Conservation (phyloP, 2,329 filamentous ascomycete genomes). For the Dothistroma pini region DNA sequence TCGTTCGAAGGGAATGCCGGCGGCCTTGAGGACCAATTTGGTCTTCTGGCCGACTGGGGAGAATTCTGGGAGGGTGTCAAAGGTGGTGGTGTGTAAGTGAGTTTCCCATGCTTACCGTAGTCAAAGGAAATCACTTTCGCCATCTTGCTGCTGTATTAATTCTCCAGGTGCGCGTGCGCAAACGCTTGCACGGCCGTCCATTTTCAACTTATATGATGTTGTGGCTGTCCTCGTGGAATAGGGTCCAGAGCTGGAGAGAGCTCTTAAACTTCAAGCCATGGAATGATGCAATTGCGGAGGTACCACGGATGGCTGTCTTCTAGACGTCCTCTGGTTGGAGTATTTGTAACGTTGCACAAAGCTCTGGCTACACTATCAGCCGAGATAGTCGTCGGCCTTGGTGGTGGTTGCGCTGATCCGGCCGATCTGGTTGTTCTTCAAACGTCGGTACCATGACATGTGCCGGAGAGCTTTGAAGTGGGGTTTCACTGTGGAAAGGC, state of each 20-base stretch:
- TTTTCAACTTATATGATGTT: not conserved
- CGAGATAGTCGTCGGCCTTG: not conserved
- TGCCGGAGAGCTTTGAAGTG: not conserved
- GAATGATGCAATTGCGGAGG: conserved; percentile 10
- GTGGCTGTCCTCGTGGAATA: not conserved
- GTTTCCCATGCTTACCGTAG: conserved; percentile 21
- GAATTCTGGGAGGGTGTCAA: conserved; percentile 19
- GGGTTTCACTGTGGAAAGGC: not conserved
- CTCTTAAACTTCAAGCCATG: conserved; percentile 4
- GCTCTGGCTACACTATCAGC: not conserved
- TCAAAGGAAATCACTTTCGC: conserved; percentile 30
- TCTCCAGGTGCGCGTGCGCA: not conserved
- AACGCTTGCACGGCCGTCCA: not conserved
- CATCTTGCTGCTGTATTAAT: not conserved
- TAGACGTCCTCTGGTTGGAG: not conserved
- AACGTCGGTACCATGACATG: not conserved
- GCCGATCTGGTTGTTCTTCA: not conserved
- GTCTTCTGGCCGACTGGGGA: conserved; percentile 32
- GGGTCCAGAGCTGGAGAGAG: conserved; percentile 3
- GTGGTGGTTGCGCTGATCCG: not conserved
- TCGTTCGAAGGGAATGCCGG: conserved; percentile 24
- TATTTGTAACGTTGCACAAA: conserved; percentile 1
- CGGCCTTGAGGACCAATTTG: conserved; percentile 25
- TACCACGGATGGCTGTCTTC: not conserved
- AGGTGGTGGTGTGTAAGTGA: not conserved